These are phyloP conservation scores for Dryas alaskensis DNA, from an alignment of 306 rosid genomes.

Conservation along the genomic window DNA sequence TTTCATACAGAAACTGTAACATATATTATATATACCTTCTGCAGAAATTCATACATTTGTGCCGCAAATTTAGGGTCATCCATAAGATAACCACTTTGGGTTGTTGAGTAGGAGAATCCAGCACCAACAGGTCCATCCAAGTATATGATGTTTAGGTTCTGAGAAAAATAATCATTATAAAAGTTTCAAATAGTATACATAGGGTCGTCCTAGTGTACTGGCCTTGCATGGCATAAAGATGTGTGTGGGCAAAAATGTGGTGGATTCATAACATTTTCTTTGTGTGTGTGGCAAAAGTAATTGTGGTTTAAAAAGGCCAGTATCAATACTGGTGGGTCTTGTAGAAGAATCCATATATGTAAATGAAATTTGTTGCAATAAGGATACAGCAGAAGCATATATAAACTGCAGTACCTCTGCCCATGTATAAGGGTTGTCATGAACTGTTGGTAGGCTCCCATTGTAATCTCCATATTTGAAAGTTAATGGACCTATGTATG, in stretches of 20 bases:
- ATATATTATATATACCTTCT: background rate
- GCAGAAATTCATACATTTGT: constrained; percentile 20
- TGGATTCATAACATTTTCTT: no score
- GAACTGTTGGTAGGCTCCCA: constrained; percentile 23
- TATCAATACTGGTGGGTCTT: no score
- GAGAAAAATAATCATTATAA: background rate
- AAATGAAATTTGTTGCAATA: no score
- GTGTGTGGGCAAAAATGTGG: background rate
- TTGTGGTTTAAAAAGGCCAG: no score
- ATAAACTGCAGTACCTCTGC: constrained; percentile 4
- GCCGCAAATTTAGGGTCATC: constrained; percentile 11
- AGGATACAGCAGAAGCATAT: no score
- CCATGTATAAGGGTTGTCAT: constrained; percentile 21
- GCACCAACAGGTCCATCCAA: constrained; percentile 23
- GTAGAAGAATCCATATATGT: no score
- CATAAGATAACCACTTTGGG: background rate
- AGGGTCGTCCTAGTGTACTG: no score
- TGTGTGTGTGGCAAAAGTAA: background rate
- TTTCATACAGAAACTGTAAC: background rate
- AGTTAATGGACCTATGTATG: constrained; percentile 13
- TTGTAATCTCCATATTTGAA: constrained; percentile 20
- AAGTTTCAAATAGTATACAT: background rate
- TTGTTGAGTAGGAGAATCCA: constrained; percentile 23
- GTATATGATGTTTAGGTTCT: constrained; percentile 22
- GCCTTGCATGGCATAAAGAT: no score